Conservation (phyloP, 345 rosid species). For the Brassica cretica region DNA sequence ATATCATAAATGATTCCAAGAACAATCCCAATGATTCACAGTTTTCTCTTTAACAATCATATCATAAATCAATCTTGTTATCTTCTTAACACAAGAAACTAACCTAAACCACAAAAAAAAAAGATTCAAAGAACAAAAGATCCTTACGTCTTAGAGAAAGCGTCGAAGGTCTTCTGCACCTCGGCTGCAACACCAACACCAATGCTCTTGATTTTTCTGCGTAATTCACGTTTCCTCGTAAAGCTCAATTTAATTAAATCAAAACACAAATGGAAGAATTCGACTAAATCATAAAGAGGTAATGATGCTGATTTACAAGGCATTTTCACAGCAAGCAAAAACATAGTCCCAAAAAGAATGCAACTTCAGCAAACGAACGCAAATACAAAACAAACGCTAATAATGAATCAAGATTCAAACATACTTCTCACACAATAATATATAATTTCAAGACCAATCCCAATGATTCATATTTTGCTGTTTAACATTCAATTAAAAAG, state of each 20-base stretch:
- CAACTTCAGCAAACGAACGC: neutral
- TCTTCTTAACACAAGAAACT: slow-evolving; percentile 4
- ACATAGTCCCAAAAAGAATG: neutral
- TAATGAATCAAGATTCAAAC: neutral
- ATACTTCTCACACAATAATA: neutral
- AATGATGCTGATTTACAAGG: neutral
- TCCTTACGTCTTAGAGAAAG: slow-evolving; percentile 60
- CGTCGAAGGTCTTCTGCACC: slow-evolving; percentile 75
- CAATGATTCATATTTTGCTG: neutral
- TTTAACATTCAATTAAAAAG: neutral
- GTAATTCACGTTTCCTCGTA: slow-evolving; percentile 18
- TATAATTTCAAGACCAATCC: neutral
- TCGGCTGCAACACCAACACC: slow-evolving; percentile 85
- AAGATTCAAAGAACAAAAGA: slow-evolving; percentile 18
- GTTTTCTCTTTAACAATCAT: neutral
- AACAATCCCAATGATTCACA: neutral
- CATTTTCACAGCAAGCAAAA: neutral
- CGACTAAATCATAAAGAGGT: neutral
- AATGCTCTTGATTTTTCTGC: slow-evolving; percentile 72
- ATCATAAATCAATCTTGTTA: neutral
- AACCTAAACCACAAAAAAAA: slow-evolving; percentile 13
- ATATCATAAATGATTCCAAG: neutral
- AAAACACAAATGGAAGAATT: neutral
- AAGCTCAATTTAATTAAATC: neutral
- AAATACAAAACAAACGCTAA: neutral